Base-by-base conservation (phyloP, 2,329 filamentous ascomycete species). In the Botrytis paeoniae region DNA sequence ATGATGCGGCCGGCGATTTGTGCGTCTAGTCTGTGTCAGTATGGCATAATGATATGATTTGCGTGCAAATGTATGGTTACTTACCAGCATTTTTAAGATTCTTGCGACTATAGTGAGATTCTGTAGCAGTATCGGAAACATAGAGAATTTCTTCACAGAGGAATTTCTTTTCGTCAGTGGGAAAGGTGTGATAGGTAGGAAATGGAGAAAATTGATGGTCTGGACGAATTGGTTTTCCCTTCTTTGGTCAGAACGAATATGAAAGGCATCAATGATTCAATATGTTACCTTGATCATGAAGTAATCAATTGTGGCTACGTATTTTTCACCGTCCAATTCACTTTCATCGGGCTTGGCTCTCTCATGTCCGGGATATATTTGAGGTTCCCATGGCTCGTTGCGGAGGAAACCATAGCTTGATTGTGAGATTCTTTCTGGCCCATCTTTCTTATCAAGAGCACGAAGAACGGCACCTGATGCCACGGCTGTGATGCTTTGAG, bases 71-170 rank as follows among this genome's bases (percentile, higher is more conserved):
- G 32, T 20, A 68, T 39, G n/a, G 25, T 12, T 3, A 57, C 29
- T 65, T 60, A 75, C 75, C 73, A 54, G 64, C 72, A 62, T 76
- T 76, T 37, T 43, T 51, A 5, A 51, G 10, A 66, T 76, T 57
- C 16, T n/a, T 66, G 0, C 65, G 22, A 32, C 59, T 59, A 35
- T 65, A 76, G 61, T 75, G 66, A 14, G 74, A 73, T 41, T 74
- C 70, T 2, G 74, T 75, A 1, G 60, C 64, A 5, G 48, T 37
- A 29, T 77, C 76, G 9, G 72, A 71, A 29, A 77, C 76, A 57
- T 73, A 77, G 8, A 78, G 61, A 20, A 76, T 18, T 61, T 78
- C 76, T 45, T 78, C 75, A 41, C 76, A 78, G 10, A 72, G 39
- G 2, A 78, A 70, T n/a, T 18, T 29, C 25, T 68, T 32, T n/a